Evolutionary conservation across 176 grass and related monocot genomes (phyloP).

Genomic region (Phoenix roebelenii): DNA sequence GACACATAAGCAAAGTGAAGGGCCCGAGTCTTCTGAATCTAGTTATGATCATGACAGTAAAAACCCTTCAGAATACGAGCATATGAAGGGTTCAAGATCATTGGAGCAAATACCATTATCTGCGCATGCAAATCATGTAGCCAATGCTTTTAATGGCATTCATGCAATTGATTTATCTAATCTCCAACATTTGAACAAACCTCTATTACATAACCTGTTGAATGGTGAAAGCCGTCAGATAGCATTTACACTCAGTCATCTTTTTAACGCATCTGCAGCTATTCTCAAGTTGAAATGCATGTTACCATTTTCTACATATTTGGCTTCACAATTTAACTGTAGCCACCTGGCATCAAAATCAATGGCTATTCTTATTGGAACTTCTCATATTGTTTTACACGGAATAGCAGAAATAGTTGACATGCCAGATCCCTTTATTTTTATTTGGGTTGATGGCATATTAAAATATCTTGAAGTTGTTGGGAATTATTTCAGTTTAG

Average conservation of each 20-base stretch:
- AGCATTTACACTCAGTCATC: conserved; percentile 51
- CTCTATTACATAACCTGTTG: conserved; percentile 50
- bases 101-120: conserved; percentile 1
- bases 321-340: conserved; percentile 16
- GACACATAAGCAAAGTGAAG: neutral
- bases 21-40: neutral
- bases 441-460: conserved; percentile 76
- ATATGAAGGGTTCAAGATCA: neutral
- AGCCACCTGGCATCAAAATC: conserved; percentile 28
- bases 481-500: conserved; percentile 41
- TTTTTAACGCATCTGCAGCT: conserved; percentile 69
- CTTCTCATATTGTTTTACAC: conserved; percentile 49
- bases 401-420: conserved; percentile 58
- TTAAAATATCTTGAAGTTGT: conserved; percentile 76
- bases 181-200: conserved; percentile 28
- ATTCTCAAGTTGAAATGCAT: conserved; percentile 52
- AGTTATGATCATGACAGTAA: neutral
- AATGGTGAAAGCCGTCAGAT: conserved; percentile 41
- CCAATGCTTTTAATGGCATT: conserved; percentile 22
- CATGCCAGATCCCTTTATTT: conserved; percentile 42
- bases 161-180: conserved; percentile 34
- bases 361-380: conserved; percentile 36
- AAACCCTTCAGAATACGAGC: neutral
- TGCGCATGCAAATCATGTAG: conserved; percentile 7
- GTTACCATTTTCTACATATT: conserved; percentile 28